Conservation (phyloP, 139 green algal genomes). For the Mychonastes homosphaera region DNA sequence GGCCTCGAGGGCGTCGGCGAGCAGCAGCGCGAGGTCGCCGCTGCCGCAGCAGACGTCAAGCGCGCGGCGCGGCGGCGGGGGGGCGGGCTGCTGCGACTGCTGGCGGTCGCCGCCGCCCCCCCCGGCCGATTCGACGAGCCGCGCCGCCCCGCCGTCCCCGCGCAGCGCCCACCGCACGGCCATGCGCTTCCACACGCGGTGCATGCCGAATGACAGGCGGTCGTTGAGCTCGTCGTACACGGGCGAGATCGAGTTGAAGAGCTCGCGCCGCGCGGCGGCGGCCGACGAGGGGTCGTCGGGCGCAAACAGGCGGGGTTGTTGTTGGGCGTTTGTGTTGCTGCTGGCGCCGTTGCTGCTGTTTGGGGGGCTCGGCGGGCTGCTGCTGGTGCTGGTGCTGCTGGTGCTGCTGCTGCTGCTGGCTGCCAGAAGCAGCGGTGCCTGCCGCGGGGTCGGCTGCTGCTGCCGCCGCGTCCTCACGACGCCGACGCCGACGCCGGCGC, state of each 20-base stretch:
- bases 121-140: conserved; percentile 59
- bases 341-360: no score
- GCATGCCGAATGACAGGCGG: conserved; percentile 78
- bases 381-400: neutral
- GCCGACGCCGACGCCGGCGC: no score
- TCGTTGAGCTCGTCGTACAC: conserved; percentile 90
- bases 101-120: conserved; percentile 92
- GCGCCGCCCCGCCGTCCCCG: conserved; percentile 33
- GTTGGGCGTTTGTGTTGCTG: no score
- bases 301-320: no score
- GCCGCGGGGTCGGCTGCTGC: no score
- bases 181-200: conserved; percentile 92
- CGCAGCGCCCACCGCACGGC: conserved; percentile 84
- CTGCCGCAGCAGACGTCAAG: conserved; percentile 93
- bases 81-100: conserved; percentile 68
- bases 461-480: no score
- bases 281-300: no score
- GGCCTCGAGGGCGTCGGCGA: conserved; percentile 66
- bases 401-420: neutral
- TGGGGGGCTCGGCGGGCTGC: neutral
- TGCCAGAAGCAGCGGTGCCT: no score
- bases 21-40: conserved; percentile 77
- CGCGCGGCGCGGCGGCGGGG: conserved; percentile 35
- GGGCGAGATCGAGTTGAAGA: conserved; percentile 83
- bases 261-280: conserved; percentile 36